Conservation (phyloP, 164 flowering plant species). For the Stephania cephalantha region DNA sequence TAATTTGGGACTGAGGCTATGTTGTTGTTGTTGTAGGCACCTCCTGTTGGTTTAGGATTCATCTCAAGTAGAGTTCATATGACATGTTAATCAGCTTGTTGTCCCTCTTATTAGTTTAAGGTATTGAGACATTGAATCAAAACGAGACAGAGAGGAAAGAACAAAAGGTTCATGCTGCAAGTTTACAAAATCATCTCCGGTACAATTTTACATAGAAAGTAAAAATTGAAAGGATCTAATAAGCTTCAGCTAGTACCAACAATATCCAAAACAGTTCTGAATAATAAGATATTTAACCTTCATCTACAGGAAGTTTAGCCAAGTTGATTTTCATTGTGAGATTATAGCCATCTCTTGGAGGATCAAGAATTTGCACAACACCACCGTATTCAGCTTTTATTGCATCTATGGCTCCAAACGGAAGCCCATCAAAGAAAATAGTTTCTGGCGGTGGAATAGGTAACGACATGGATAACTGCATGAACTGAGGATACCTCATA, state of each 20-base stretch:
- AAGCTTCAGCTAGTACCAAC: constrained; percentile 17
- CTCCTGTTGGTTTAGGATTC: no score
- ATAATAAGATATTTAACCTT: constrained; percentile 64
- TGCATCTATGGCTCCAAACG: constrained; percentile 90
- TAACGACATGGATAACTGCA: constrained; percentile 66
- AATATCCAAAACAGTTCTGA: constrained; percentile 46
- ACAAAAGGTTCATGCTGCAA: background rate
- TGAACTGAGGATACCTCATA: constrained; percentile 61
- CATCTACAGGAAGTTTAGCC: constrained; percentile 79
- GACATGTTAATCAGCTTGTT: no score
- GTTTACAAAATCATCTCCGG: background rate
- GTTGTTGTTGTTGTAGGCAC: no score
- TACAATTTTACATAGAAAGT: background rate
- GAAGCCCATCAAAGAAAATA: constrained; percentile 71
- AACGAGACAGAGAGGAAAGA: no score
- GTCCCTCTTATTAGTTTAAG: no score
- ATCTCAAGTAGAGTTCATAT: no score
- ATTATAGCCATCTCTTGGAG: constrained; percentile 93
- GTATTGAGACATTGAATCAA: no score
- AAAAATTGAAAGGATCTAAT: background rate
- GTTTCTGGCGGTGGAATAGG: constrained; percentile 89
- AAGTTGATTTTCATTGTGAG: constrained; percentile 85
- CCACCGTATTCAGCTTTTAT: constrained; percentile 72
- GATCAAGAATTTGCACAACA: constrained; percentile 87
- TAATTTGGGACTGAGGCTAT: no score